These are phyloP conservation scores for Alternaria incomplexa DNA, from an alignment of 2,329 filamentous ascomycete genomes.

Conservation along the genomic window DNA sequence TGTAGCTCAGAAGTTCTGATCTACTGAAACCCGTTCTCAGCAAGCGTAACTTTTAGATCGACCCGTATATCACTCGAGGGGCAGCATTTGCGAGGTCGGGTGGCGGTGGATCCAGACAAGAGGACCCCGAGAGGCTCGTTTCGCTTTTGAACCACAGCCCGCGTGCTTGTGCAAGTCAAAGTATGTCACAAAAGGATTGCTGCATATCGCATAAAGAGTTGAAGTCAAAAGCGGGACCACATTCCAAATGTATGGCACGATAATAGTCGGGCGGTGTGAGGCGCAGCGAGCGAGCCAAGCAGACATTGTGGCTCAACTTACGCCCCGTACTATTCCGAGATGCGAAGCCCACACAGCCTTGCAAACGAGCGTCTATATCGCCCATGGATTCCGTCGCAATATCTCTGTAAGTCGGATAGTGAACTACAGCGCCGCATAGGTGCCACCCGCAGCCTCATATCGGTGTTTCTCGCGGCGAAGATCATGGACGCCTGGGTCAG, in stretches of 20 bases:
- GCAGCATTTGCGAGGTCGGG: neutral
- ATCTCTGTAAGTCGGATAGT: neutral
- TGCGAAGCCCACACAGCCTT: neutral
- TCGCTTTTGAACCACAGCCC: neutral
- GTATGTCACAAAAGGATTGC: neutral
- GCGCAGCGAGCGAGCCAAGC: neutral
- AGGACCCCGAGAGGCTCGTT: neutral
- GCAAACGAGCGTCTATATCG: neutral
- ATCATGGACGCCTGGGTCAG: slow-evolving; percentile 3
- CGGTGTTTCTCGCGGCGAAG: neutral
- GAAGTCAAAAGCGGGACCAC: neutral
- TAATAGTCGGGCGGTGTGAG: neutral
- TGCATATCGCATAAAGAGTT: neutral
- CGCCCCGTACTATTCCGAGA: neutral
- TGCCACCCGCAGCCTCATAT: neutral
- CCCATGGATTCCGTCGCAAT: neutral
- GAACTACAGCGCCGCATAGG: neutral
- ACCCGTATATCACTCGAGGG: neutral
- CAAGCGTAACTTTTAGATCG: neutral
- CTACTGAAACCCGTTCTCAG: neutral
- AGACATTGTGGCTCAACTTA: neutral
- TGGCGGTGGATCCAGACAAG: neutral
- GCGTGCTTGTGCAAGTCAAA: neutral
- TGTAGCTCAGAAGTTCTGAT: neutral
- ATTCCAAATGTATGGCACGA: neutral